phyloP scores from a whole-genome alignment of 352 stramenopile genomes.

The Globisporangium cylindrosporum region DNA sequence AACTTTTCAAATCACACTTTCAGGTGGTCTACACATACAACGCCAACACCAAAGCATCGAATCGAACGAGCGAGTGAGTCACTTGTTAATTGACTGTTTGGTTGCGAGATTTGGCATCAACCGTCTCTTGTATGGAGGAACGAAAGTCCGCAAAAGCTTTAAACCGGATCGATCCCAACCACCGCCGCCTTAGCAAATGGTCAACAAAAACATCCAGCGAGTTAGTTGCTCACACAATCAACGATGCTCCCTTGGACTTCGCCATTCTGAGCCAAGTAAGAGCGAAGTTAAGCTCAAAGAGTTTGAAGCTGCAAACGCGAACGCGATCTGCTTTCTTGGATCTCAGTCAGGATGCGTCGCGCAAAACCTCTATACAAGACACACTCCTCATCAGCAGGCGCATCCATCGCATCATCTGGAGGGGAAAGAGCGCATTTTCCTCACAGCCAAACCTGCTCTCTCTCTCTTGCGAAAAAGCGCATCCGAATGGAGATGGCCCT shows the following conservation, averaged over 20 bases:
- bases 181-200: background rate
- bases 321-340: background rate
- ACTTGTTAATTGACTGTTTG: background rate
- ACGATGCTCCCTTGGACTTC: background rate
- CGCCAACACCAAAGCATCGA: background rate
- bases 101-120: background rate
- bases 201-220: background rate
- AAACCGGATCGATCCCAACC: background rate
- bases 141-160: background rate
- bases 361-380: background rate
- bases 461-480: background rate
- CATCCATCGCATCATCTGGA: conserved; percentile 3
- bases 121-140: background rate
- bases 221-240: background rate
- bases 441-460: too few species aligned
- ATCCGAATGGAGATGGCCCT: conserved; percentile 3
- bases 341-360: background rate
- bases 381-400: background rate
- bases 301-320: background rate
- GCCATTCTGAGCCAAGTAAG: too few species aligned
- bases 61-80: background rate
- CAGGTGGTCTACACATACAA: background rate
- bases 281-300: background rate
- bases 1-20: background rate
- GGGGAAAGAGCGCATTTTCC: background rate